These are phyloP conservation scores for Prosopis cineraria DNA, from an alignment of 306 rosid species.

Conservation along the genomic window DNA sequence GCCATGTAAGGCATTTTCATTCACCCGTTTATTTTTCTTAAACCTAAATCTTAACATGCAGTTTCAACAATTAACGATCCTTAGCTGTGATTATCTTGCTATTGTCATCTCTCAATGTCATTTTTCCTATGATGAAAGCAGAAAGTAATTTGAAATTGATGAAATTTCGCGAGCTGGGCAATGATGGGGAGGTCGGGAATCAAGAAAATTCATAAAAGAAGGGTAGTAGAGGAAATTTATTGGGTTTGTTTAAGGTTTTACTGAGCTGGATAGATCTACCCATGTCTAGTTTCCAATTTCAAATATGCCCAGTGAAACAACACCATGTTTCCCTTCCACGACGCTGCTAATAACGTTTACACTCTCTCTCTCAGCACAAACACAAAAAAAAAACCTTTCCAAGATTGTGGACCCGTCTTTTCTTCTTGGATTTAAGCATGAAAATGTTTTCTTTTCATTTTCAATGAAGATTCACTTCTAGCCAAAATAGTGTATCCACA, in stretches of 20 bases:
- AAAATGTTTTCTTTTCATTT: too few relatives aligned
- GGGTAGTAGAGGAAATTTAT: neutral
- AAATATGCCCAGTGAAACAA: neutral
- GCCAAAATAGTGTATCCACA: too few relatives aligned
- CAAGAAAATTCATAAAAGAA: neutral
- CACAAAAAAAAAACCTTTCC: neutral
- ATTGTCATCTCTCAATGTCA: neutral
- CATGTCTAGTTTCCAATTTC: neutral
- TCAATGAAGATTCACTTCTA: too few relatives aligned
- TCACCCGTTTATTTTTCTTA: too few relatives aligned
- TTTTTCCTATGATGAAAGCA: neutral
- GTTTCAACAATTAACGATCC: neutral
- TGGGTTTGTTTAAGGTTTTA: neutral
- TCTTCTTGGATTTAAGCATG: too few relatives aligned
- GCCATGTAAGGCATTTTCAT: too few relatives aligned
- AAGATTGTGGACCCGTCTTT: too few relatives aligned
- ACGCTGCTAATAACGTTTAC: neutral
- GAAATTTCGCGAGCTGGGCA: conserved; percentile 15
- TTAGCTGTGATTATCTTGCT: neutral
- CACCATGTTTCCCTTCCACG: neutral
- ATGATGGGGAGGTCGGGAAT: neutral
- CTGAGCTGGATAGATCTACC: neutral
- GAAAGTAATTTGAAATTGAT: neutral
- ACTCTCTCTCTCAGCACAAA: too few relatives aligned
- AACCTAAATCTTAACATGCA: too few relatives aligned